Percentiles rank a stretch among this genome's conserved stretches.
phyloP scores from a whole-genome alignment of 108 stramenopile species.

The Skeletonema tropicum region DNA sequence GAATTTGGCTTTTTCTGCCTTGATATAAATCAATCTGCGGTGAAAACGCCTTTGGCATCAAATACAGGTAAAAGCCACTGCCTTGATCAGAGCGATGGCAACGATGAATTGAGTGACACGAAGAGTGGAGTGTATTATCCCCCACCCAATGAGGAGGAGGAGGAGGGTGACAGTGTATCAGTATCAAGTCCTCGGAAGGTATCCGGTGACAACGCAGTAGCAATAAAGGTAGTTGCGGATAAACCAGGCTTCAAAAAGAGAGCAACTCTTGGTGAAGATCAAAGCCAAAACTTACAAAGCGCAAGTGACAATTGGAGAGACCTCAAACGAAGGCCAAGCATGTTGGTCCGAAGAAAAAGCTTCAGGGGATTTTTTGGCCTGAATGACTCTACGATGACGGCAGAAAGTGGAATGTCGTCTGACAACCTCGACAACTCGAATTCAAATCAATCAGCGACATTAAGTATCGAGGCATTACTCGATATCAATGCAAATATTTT shows the following conservation, averaged over 20 bases:
- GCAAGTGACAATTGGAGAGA: not conserved
- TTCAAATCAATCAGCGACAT: not conserved
- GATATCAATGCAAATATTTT: slow-evolving; percentile 5
- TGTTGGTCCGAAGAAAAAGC: slow-evolving; percentile 1
- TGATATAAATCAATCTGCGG: not conserved
- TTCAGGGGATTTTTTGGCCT: slow-evolving; percentile 15
- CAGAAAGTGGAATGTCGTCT: not conserved
- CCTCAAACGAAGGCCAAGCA: not conserved
- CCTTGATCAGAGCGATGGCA: slow-evolving; percentile 2
- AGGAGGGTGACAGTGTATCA: not conserved
- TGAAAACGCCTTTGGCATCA: not conserved
- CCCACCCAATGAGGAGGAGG: not conserved
- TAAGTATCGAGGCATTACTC: not conserved
- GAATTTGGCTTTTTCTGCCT: not conserved
- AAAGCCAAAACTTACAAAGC: not conserved
- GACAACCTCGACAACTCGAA: not conserved
- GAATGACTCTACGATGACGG: not conserved
- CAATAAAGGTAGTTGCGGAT: not conserved
- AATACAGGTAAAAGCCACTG: not conserved
- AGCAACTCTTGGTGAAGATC: not conserved
- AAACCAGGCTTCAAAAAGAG: not conserved
- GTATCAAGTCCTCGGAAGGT: not conserved
- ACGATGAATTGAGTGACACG: not conserved
- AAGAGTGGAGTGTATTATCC: slow-evolving; percentile 23
- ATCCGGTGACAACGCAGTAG: not conserved